A percentile compares a stretch with the other conserved stretches of the same genome.
Evolutionary conservation across 169 alveolate species (phyloP).

Genomic region (Perkinsus marinus): DNA sequence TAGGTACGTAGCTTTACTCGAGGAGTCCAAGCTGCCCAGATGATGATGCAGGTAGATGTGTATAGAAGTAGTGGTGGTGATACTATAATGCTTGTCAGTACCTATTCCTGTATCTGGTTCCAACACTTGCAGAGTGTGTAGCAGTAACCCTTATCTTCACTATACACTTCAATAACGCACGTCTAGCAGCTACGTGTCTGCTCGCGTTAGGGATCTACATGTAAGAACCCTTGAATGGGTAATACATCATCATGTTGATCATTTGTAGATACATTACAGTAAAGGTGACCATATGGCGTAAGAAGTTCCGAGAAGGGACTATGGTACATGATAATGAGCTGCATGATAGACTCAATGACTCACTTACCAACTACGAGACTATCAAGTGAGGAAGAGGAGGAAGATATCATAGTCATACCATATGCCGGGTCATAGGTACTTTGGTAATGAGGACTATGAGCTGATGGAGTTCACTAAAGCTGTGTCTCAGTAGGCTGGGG

Average conservation of each 20-base stretch:
- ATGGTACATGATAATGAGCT: constrained; percentile 43
- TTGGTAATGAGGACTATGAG: background rate
- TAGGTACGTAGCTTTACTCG: background rate
- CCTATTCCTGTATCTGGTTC: background rate
- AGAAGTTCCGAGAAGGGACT: constrained; percentile 33
- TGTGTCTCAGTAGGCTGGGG: background rate
- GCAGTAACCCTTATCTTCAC: background rate
- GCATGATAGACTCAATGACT: constrained; percentile 45
- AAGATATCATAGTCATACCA: no score
- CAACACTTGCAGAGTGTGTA: background rate
- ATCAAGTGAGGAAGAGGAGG: constrained; percentile 42
- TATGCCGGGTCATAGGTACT: constrained; percentile 13
- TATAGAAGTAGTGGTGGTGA: background rate
- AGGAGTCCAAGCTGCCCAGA: background rate
- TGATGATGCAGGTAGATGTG: background rate
- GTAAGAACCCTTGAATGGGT: background rate
- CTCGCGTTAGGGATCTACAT: background rate
- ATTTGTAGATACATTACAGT: background rate
- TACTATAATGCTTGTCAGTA: background rate
- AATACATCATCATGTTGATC: background rate
- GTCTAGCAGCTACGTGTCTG: background rate
- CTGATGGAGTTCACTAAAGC: background rate
- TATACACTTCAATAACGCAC: background rate
- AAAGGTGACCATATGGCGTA: background rate
- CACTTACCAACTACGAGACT: constrained; percentile 45